Conservation (phyloP, 257 asterid genomes). For the Lavandula angustifolia region DNA sequence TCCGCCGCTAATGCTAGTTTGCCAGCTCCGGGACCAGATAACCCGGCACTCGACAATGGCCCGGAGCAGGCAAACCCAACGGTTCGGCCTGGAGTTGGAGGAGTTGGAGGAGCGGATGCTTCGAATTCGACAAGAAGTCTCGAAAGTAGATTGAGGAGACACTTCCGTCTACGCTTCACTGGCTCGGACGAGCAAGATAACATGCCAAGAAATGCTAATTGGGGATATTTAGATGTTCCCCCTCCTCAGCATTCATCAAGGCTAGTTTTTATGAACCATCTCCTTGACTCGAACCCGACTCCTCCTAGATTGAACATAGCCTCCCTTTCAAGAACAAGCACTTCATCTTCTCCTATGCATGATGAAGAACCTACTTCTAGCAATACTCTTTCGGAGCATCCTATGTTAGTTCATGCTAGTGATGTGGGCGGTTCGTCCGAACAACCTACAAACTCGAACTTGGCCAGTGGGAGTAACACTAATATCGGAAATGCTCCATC, state of each 20-base stretch:
- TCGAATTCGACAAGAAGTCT: conserved; percentile 42
- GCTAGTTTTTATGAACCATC: conserved; percentile 38
- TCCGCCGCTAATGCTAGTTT: conserved; percentile 32
- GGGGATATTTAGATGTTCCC: conserved; percentile 41
- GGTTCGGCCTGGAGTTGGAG: conserved; percentile 63
- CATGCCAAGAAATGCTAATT: conserved; percentile 35
- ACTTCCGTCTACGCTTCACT: conserved; percentile 62
- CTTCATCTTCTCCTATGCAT: conserved; percentile 36
- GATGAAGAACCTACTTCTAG: conserved; percentile 46
- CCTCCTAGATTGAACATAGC: conserved; percentile 60
- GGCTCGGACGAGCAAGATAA: conserved; percentile 57
- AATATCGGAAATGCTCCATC: conserved; percentile 51
- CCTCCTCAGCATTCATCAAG: conserved; percentile 49
- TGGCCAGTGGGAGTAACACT: conserved; percentile 43
- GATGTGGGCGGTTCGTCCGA: conserved; percentile 57
- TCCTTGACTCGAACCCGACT: conserved; percentile 43
- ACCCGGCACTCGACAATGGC: conserved; percentile 31
- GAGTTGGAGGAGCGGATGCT: conserved; percentile 49
- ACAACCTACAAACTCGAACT: conserved; percentile 55
- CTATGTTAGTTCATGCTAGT: conserved; percentile 57
- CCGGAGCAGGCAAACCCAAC: conserved; percentile 58
- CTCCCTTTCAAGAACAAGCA: conserved; percentile 53
- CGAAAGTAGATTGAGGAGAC: conserved; percentile 52
- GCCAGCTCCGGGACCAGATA: conserved; percentile 42
- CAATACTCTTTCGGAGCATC: conserved; percentile 65